Evolutionary conservation across 2,329 filamentous ascomycete species (phyloP).

Genomic region (Dissoconium aciculare): DNA sequence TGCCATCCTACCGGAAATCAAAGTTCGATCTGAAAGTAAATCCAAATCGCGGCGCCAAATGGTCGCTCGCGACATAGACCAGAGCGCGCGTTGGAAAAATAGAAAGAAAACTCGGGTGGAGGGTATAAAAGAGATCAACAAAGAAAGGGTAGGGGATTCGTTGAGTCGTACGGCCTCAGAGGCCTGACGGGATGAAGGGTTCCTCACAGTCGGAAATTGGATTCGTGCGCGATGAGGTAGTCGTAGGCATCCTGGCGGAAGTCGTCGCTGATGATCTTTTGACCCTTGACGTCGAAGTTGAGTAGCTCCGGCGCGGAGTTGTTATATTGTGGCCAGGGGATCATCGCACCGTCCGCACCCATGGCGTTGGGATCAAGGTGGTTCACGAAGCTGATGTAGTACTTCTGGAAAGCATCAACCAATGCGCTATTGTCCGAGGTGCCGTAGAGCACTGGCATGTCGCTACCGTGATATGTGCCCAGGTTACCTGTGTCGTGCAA

Average conservation of each 20-base stretch:
- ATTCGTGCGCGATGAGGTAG: slow-evolving; percentile 8
- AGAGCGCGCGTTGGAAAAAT: too few species aligned
- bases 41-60: too few species aligned
- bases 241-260: slow-evolving; percentile 34
- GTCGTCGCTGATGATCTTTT: slow-evolving; percentile 31
- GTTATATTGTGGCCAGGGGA: slow-evolving; percentile 41
- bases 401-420: slow-evolving; percentile 41
- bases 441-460: slow-evolving; percentile 17
- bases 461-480: slow-evolving; percentile 58
- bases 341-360: slow-evolving; percentile 18
- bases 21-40: too few species aligned
- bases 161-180: too few species aligned
- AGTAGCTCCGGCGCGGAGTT: slow-evolving; percentile 31
- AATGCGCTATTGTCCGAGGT: slow-evolving; percentile 6
- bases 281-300: slow-evolving; percentile 30
- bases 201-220: background rate
- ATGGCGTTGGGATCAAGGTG: slow-evolving; percentile 53
- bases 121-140: too few species aligned
- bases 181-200: too few species aligned
- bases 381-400: slow-evolving; percentile 60
- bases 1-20: too few species aligned
- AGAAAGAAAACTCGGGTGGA: too few species aligned
- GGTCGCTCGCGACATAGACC: too few species aligned
- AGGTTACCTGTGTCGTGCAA: slow-evolving; percentile 55
- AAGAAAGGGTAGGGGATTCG: too few species aligned